phyloP scores from a whole-genome alignment of 208 protist species.

The Trypanosoma caninum region DNA sequence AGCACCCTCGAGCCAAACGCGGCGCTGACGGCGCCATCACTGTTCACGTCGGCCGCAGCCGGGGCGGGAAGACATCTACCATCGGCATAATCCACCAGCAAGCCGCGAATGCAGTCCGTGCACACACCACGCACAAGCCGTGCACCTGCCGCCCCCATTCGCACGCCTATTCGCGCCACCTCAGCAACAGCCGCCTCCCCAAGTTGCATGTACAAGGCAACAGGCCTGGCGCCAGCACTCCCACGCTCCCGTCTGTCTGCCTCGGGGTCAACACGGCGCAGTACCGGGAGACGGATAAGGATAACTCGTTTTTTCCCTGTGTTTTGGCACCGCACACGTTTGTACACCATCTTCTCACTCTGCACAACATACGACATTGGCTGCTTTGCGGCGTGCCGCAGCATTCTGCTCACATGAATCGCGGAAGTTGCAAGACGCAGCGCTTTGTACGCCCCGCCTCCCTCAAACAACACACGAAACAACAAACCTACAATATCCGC shows the following conservation, averaged over 20 bases:
- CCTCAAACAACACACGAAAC: conserved; percentile 40
- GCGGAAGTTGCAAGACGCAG: conserved; percentile 42
- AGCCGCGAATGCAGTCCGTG: conserved; percentile 42
- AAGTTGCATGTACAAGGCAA: conserved; percentile 33
- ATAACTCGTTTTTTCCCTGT: conserved; percentile 35
- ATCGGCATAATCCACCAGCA: conserved; percentile 34
- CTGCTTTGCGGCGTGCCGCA: conserved; percentile 48
- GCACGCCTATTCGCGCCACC: conserved; percentile 36
- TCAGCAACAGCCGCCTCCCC: conserved; percentile 31
- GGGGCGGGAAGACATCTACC: conserved; percentile 30
- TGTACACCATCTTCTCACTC: conserved; percentile 35
- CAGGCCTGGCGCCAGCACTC: conserved; percentile 17
- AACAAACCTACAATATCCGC: conserved; percentile 34
- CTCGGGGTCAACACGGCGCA: conserved; percentile 29
- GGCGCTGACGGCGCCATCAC: conserved; percentile 2
- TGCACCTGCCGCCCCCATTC: conserved; percentile 42
- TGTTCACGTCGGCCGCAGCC: conserved; percentile 17
- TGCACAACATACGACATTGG: conserved; percentile 35
- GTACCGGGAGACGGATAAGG: conserved; percentile 38
- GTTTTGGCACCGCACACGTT: conserved; percentile 32
- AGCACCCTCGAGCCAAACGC: conserved; percentile 4
- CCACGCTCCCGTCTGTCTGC: not conserved
- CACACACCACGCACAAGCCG: conserved; percentile 39
- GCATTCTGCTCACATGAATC: conserved; percentile 39
- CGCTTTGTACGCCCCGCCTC: conserved; percentile 38